These are phyloP conservation scores for Suillus spraguei DNA, from an alignment of 768 basidiomycete species.

Conservation along the genomic window DNA sequence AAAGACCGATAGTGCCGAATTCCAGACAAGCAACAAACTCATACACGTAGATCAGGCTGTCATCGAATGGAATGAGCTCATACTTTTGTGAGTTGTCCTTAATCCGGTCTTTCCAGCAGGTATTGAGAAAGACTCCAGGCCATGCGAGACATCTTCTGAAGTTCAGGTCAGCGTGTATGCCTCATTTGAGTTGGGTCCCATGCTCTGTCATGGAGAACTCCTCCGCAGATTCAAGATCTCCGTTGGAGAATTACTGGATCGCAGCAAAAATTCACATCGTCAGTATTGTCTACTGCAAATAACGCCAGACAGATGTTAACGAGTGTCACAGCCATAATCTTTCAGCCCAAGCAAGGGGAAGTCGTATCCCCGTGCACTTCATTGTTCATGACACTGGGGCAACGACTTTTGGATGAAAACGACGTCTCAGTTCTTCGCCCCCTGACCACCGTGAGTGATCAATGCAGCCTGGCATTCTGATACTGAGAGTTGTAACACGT, in stretches of 20 bases:
- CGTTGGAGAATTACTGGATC: background rate
- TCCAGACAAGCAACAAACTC: slow-evolving; percentile 1
- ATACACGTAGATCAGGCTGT: background rate
- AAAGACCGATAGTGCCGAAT: background rate
- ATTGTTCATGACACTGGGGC: background rate
- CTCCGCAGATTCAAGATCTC: slow-evolving; percentile 8
- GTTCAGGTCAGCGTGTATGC: slow-evolving; percentile 7
- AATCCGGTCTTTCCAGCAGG: background rate
- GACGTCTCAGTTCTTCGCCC: background rate
- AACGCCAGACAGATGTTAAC: background rate
- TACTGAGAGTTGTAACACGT: background rate
- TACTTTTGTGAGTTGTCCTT: background rate
- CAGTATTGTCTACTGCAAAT: background rate
- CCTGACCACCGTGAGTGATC: background rate
- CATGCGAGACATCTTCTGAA: background rate
- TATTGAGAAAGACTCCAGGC: background rate
- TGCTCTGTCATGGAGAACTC: slow-evolving; percentile 14
- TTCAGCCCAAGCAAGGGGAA: background rate
- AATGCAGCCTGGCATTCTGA: background rate
- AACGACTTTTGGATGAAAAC: background rate
- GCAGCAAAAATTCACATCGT: background rate
- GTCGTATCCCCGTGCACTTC: background rate
- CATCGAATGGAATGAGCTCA: slow-evolving; percentile 8
- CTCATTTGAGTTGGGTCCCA: slow-evolving; percentile 13
- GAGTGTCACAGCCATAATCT: background rate